A percentile compares a stretch with the other conserved stretches of the same genome.
These are phyloP conservation scores for Friedmanniomyces endolithicus DNA, from an alignment of 495 filamentous ascomycete species.

Conservation along the genomic window DNA sequence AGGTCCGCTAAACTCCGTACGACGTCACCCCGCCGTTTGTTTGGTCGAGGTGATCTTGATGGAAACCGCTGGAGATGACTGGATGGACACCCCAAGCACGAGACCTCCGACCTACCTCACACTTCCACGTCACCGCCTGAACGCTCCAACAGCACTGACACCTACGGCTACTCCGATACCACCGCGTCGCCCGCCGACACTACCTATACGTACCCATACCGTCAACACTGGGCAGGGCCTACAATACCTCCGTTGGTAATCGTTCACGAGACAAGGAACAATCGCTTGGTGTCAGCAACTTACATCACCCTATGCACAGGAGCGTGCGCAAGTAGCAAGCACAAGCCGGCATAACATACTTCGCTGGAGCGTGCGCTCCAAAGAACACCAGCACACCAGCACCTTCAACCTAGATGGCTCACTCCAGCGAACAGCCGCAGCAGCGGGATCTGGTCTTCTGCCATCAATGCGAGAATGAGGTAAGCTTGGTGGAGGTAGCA, in stretches of 20 bases:
- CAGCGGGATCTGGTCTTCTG: conserved; percentile 64
- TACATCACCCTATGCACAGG: background rate
- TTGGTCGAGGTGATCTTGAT: too few species aligned
- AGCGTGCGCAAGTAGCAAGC: background rate
- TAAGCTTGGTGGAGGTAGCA: too few species aligned
- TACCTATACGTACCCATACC: too few species aligned
- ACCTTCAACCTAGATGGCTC: background rate
- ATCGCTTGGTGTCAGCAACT: background rate
- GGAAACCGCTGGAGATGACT: too few species aligned
- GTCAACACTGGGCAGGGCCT: background rate
- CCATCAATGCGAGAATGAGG: conserved; percentile 64
- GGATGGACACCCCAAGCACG: too few species aligned
- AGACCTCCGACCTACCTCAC: too few species aligned
- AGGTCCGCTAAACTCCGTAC: too few species aligned
- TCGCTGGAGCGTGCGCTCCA: background rate
- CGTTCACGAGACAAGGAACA: background rate
- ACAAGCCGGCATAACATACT: background rate
- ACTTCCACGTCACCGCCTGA: too few species aligned
- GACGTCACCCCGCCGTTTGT: too few species aligned
- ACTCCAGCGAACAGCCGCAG: background rate
- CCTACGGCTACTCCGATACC: too few species aligned
- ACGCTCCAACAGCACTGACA: too few species aligned
- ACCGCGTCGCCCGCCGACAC: too few species aligned
- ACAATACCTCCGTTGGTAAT: background rate
- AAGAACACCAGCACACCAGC: background rate